phyloP scores from a whole-genome alignment of 1,139 yeast genomes.

The Nadsonia starkeyi-henricii region DNA sequence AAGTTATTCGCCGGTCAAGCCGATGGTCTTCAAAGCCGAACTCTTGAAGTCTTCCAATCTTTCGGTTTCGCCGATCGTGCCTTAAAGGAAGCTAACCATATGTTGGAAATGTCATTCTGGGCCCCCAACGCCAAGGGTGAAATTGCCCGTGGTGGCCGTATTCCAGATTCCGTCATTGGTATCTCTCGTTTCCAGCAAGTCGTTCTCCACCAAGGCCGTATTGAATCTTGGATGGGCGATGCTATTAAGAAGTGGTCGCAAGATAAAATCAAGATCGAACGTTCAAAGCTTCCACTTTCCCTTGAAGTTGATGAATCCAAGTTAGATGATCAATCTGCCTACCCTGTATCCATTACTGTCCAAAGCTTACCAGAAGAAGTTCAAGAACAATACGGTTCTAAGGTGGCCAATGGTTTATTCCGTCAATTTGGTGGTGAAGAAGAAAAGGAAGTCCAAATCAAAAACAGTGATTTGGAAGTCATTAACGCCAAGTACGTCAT shows the following conservation, averaged over 20 bases:
- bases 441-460: slow-evolving; percentile 3
- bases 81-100: slow-evolving; percentile 22
- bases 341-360: slow-evolving; percentile 23
- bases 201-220: slow-evolving; percentile 25
- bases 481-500: slow-evolving; percentile 25
- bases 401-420: slow-evolving; percentile 22
- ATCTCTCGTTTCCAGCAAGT: slow-evolving; percentile 23
- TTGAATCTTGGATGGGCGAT: slow-evolving; percentile 22
- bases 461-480: slow-evolving; percentile 4
- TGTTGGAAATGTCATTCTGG: slow-evolving; percentile 17
- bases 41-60: slow-evolving; percentile 24
- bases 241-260: slow-evolving; percentile 20
- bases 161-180: slow-evolving; percentile 23
- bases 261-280: slow-evolving; percentile 18
- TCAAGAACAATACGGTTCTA: slow-evolving; percentile 21
- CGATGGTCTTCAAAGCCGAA: slow-evolving; percentile 26
- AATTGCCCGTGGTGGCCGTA: slow-evolving; percentile 18
- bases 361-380: slow-evolving; percentile 13
- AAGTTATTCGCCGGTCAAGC: slow-evolving; percentile 27
- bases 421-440: slow-evolving; percentile 24
- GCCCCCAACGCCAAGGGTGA: slow-evolving; percentile 12
- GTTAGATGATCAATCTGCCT: slow-evolving; percentile 16
- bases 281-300: slow-evolving; percentile 20
- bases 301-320: slow-evolving; percentile 18
- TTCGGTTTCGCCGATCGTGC: slow-evolving; percentile 24